Conservation (phyloP, 179 eudicot genomes). For the Spergularia azorica region DNA sequence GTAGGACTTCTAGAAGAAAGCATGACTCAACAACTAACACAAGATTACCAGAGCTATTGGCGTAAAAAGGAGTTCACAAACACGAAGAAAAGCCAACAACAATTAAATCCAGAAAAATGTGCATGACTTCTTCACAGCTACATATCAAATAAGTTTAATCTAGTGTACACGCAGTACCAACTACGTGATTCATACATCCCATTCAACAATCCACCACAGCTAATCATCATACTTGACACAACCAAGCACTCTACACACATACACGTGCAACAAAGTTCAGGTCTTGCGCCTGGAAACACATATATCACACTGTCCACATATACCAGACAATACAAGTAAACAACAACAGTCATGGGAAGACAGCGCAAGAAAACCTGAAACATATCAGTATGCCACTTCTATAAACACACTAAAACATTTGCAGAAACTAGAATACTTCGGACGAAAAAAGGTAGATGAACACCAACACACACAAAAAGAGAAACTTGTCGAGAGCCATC, state of each 20-base stretch:
- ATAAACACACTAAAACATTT: neutral
- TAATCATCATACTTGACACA: too few species aligned
- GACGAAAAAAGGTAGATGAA: neutral
- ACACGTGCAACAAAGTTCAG: too few species aligned
- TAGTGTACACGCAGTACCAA: neutral
- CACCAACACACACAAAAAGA: neutral
- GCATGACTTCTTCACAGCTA: neutral
- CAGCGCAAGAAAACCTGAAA: neutral
- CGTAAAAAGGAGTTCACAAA: neutral
- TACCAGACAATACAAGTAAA: neutral
- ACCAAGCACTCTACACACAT: too few species aligned
- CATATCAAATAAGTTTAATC: neutral
- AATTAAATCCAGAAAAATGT: neutral
- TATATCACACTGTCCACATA: neutral
- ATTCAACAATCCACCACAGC: too few species aligned
- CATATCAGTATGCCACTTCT: neutral
- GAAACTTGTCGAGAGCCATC: neutral
- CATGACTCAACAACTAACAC: neutral
- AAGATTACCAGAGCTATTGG: constrained; percentile 24
- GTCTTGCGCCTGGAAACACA: neutral
- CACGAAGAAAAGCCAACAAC: neutral
- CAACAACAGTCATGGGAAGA: neutral
- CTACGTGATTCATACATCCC: too few species aligned
- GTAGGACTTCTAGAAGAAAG: neutral
- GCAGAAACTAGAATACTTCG: neutral